Evolutionary conservation across 108 stramenopile species (phyloP).

Genomic region (Pinguiococcus pyrenoidosus): DNA sequence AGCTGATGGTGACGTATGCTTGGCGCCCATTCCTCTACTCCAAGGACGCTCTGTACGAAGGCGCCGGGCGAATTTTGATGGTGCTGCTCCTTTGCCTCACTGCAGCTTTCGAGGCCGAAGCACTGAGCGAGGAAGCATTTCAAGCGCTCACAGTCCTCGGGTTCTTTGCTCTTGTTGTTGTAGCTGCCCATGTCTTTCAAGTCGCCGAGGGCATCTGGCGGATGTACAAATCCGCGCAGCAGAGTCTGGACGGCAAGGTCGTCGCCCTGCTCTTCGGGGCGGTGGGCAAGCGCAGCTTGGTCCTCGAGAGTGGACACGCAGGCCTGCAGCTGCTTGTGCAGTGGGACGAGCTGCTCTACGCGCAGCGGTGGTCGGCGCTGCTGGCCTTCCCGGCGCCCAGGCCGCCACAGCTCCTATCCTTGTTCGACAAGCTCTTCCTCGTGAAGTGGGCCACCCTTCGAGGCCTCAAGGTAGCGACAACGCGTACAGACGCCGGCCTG

Average conservation of each 20-base stretch:
- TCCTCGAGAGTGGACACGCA: constrained; percentile 6
- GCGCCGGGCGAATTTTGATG: not conserved
- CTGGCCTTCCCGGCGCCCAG: constrained; percentile 10
- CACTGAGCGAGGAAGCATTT: no score
- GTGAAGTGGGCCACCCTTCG: constrained; percentile 19
- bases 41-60: constrained; percentile 2
- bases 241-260: constrained; percentile 1
- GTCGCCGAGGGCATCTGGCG: no score
- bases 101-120: not conserved
- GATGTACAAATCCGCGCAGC: no score
- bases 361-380: constrained; percentile 14
- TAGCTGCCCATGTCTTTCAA: not conserved
- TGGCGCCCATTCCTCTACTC: constrained; percentile 3
- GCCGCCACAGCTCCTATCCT: constrained; percentile 1
- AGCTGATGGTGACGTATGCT: not conserved
- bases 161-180: not conserved
- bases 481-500: constrained; percentile 8
- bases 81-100: constrained; percentile 1
- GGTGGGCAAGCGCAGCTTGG: not conserved
- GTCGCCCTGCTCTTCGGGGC: constrained; percentile 2
- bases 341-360: constrained; percentile 16
- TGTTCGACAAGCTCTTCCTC: not conserved
- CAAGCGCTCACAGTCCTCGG: not conserved
- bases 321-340: constrained; percentile 17
- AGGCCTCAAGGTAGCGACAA: constrained; percentile 2